Conservation (phyloP, 805 yeast species). For the Candida montana region DNA sequence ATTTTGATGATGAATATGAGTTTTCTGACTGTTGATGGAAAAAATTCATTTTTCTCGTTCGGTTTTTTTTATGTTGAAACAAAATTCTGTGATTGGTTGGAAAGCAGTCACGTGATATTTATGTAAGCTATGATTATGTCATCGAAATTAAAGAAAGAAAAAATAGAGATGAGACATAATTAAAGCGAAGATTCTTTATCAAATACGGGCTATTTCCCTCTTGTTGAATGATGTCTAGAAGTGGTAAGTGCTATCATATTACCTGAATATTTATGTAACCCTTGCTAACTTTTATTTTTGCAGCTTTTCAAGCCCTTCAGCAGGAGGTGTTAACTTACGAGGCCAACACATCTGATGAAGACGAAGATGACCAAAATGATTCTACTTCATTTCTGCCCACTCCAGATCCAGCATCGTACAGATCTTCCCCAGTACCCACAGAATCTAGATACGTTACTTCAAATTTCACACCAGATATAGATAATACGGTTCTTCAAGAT, state of each 20-base stretch:
- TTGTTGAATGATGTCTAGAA: conserved; percentile 6
- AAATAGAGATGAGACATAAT: neutral
- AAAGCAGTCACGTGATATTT: conserved; percentile 2
- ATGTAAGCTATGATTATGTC: neutral
- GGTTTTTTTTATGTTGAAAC: conserved; percentile 8
- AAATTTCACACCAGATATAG: conserved; percentile 32
- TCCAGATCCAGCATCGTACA: conserved; percentile 3
- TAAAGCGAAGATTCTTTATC: no score
- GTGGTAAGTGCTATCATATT: conserved; percentile 15
- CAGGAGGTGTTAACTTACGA: conserved; percentile 16
- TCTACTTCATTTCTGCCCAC: conserved; percentile 2
- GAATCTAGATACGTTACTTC: conserved; percentile 26
- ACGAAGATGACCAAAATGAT: conserved; percentile 6
- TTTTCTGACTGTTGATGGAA: neutral
- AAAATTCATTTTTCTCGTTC: conserved; percentile 4
- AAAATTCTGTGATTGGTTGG: conserved; percentile 9
- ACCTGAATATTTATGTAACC: no score
- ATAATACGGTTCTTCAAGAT: conserved; percentile 32
- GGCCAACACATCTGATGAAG: conserved; percentile 20
- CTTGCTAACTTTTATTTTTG: neutral
- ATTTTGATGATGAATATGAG: conserved; percentile 6
- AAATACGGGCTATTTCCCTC: no score
- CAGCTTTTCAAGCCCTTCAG: conserved; percentile 22
- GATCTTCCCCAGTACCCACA: neutral
- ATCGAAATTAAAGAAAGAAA: neutral